phyloP scores from a whole-genome alignment of 176 grass and related monocot genomes.

The Rhynchospora breviuscula region DNA sequence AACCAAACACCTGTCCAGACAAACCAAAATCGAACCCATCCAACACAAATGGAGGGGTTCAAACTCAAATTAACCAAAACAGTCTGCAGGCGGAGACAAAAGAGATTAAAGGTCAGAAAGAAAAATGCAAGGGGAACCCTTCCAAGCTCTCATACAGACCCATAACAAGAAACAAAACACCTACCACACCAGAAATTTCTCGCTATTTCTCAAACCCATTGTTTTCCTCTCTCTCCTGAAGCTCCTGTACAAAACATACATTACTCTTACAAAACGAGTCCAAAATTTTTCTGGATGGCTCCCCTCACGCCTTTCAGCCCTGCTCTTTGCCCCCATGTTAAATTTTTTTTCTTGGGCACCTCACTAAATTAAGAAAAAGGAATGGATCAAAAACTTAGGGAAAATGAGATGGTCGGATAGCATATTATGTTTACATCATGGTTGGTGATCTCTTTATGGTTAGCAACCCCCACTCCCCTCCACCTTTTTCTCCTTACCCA shows the following conservation, averaged over 20 bases:
- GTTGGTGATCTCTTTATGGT: conserved; percentile 32
- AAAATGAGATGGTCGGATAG: conserved; percentile 13
- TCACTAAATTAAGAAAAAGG: conserved; percentile 32
- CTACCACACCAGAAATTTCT: conserved; percentile 14
- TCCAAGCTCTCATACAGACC: conserved; percentile 27
- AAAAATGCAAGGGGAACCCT: conserved; percentile 45
- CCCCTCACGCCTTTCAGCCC: conserved; percentile 50
- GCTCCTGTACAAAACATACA: conserved; percentile 77
- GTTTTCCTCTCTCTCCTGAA: conserved; percentile 39
- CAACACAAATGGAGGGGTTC: conserved; percentile 32
- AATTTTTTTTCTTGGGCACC: conserved; percentile 17
- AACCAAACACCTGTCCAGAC: conserved; percentile 21
- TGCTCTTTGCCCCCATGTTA: conserved; percentile 45
- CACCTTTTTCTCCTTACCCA: neutral
- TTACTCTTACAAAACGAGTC: conserved; percentile 42
- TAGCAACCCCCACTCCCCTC: conserved; percentile 18
- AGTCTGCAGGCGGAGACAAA: conserved; percentile 22
- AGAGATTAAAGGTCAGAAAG: conserved; percentile 41
- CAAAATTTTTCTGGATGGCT: conserved; percentile 68
- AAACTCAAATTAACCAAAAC: conserved; percentile 33
- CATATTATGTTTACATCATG: conserved; percentile 8
- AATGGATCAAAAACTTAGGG: conserved; percentile 22
- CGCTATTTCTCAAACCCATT: conserved; percentile 14
- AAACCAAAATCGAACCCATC: conserved; percentile 51
- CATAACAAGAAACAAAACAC: conserved; percentile 23